Conservation (phyloP, 805 yeast species). For the Zygosaccharomyces kombuchaensis region DNA sequence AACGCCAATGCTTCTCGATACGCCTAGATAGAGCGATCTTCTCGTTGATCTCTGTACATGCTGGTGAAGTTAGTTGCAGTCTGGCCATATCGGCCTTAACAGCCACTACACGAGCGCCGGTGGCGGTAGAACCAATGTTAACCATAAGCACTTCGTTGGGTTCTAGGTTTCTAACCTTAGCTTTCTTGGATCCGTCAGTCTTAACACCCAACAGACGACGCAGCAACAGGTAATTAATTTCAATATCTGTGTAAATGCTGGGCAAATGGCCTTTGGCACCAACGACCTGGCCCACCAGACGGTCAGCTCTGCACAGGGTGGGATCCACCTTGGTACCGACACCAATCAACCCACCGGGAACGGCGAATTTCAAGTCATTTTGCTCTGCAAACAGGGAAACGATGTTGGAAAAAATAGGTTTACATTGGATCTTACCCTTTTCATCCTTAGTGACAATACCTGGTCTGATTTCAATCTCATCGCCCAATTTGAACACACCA, state of each 20-base stretch:
- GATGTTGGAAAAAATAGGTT: constrained; percentile 90
- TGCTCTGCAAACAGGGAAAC: constrained; percentile 95
- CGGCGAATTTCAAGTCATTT: constrained; percentile 96
- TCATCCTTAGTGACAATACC: constrained; percentile 98
- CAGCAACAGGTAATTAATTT: constrained; percentile 91
- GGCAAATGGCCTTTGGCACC: constrained; percentile 97
- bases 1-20: constrained; percentile 99
- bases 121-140: constrained; percentile 97
- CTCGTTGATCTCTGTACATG: constrained; percentile 97
- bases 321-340: constrained; percentile 99
- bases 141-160: constrained; percentile 97
- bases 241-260: constrained; percentile 93
- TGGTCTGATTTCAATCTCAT: constrained; percentile 97
- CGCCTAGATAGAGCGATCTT: constrained; percentile 98
- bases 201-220: constrained; percentile 98
- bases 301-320: constrained; percentile 97
- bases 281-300: constrained; percentile 98
- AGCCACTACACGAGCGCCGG: constrained; percentile 98
- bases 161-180: constrained; percentile 92
- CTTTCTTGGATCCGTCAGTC: constrained; percentile 95
- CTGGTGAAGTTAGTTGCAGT: constrained; percentile 93
- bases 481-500: constrained; percentile 96
- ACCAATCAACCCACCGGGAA: constrained; percentile 99
- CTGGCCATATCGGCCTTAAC: constrained; percentile 99
- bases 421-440: constrained; percentile 82